Percentiles rank a stretch among this genome's conserved stretches.
Evolutionary conservation across 2,329 filamentous ascomycete species (phyloP).

Genomic region (Stagonosporopsis cucurbitacearum): DNA sequence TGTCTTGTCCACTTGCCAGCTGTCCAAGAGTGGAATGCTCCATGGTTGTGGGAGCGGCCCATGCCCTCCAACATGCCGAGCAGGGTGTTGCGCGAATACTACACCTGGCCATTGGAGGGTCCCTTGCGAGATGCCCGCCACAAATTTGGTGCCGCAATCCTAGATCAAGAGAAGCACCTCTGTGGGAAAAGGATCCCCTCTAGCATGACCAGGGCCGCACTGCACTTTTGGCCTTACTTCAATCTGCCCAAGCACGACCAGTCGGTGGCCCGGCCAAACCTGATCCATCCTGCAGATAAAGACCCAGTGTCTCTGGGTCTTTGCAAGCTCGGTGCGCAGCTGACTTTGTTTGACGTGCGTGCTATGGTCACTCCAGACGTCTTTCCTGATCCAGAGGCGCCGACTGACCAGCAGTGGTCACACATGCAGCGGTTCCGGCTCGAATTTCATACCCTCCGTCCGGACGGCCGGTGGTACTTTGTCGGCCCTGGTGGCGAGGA

Average conservation of each 20-base stretch:
- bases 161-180: constrained; percentile 17
- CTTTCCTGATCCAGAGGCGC: constrained; percentile 13
- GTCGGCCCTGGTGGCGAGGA: constrained; percentile 20
- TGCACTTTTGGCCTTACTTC: constrained; percentile 22
- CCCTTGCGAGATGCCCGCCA: constrained; percentile 22
- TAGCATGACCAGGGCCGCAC: constrained; percentile 15
- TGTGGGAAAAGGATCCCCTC: constrained; percentile 15
- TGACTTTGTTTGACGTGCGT: constrained; percentile 18
- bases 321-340: constrained; percentile 16
- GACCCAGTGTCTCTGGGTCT: constrained; percentile 19
- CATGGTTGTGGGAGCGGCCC: constrained; percentile 21
- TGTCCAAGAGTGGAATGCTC: constrained; percentile 18
- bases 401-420: constrained; percentile 19
- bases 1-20: constrained; percentile 19
- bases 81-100: constrained; percentile 20
- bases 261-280: constrained; percentile 16
- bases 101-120: constrained; percentile 19
- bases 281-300: constrained; percentile 20
- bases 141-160: constrained; percentile 22
- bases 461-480: constrained; percentile 25
- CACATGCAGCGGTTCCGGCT: constrained; percentile 23
- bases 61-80: constrained; percentile 17
- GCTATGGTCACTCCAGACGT: constrained; percentile 18
- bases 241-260: constrained; percentile 10
- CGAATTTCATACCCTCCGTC: constrained; percentile 22